A percentile compares a stretch with the other conserved stretches of the same genome.
Evolutionary conservation across 257 asterid genomes (phyloP).

Genomic region (Capsicum chinense): DNA sequence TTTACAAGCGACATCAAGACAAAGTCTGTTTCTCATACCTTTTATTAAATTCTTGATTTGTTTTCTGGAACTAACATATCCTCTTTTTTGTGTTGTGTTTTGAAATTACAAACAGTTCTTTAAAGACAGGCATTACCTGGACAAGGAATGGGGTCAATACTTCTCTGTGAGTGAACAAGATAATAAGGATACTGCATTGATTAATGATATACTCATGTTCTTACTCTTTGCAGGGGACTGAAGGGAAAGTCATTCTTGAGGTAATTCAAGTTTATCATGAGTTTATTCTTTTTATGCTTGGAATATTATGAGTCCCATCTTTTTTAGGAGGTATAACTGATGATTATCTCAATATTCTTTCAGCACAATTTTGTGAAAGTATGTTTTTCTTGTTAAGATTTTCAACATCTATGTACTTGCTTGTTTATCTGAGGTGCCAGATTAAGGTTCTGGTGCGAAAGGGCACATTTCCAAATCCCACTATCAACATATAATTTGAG

Average conservation of each 20-base stretch:
- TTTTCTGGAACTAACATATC: not conserved
- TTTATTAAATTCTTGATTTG: not conserved
- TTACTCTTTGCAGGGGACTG: conserved; percentile 59
- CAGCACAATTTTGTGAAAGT: not conserved
- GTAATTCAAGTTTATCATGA: conserved; percentile 42
- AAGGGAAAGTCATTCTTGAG: conserved; percentile 70
- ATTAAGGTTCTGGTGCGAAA: too few species aligned
- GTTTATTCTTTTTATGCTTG: not conserved
- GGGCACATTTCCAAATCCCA: too few species aligned
- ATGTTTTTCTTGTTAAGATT: not conserved
- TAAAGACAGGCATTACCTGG: conserved; percentile 95
- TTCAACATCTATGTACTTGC: not conserved
- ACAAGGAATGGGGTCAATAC: conserved; percentile 96
- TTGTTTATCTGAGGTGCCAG: too few species aligned
- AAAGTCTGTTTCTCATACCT: conserved; percentile 55
- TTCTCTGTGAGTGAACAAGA: conserved; percentile 67
- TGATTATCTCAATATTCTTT: not conserved
- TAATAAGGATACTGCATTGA: not conserved
- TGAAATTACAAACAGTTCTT: conserved; percentile 60
- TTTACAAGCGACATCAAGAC: conserved; percentile 93
- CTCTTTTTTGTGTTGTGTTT: not conserved
- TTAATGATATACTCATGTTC: not conserved
- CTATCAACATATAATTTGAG: too few species aligned
- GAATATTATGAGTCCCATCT: not conserved
- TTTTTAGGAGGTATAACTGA: not conserved